phyloP scores from a whole-genome alignment of 495 filamentous ascomycete species.

The Neurospora sp. region DNA sequence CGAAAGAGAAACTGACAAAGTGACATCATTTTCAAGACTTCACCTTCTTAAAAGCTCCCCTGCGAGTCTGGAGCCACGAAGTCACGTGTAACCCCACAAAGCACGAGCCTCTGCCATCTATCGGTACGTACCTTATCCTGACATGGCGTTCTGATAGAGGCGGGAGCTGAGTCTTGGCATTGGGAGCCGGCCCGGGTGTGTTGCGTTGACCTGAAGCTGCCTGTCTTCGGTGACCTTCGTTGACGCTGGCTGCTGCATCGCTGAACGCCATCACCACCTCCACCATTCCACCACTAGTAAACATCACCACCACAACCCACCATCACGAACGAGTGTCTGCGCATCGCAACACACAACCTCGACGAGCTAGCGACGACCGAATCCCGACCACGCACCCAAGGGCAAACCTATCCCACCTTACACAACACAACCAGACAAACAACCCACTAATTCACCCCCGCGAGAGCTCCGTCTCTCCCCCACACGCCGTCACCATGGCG shows the following conservation, averaged over 20 bases:
- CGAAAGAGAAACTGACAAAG: neutral
- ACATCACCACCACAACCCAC: neutral
- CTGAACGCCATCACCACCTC: neutral
- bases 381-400: neutral
- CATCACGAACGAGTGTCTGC: neutral
- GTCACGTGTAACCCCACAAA: constrained; percentile 4
- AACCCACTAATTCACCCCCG: neutral
- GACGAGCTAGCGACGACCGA: neutral
- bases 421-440: neutral
- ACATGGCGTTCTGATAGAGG: neutral
- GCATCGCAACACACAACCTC: neutral
- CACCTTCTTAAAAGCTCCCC: neutral
- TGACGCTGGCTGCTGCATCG: too few species aligned
- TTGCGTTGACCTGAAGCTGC: constrained; percentile 28
- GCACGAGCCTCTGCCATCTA: neutral
- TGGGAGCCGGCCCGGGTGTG: constrained; percentile 2
- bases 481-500: constrained; percentile 60
- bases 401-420: neutral
- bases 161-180: constrained; percentile 7
- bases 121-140: neutral
- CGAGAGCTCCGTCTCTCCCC: neutral
- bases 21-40: neutral
- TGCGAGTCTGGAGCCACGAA: neutral
- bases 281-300: neutral
- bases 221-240: constrained; percentile 4